These are phyloP conservation scores for Cytospora leucostoma DNA, from an alignment of 2,329 filamentous ascomycete genomes.

Conservation along the genomic window DNA sequence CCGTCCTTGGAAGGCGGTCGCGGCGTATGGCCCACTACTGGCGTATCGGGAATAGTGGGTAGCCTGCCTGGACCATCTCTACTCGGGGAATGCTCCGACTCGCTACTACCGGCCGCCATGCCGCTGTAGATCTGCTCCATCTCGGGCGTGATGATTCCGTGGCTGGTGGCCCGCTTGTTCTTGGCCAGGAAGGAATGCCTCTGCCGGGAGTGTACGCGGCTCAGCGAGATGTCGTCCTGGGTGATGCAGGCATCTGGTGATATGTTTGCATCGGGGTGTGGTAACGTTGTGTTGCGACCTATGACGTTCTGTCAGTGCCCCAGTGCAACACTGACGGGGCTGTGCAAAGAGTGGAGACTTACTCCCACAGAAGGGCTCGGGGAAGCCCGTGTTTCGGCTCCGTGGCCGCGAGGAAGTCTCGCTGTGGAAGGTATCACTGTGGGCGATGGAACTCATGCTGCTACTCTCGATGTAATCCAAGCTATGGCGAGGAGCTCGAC, in stretches of 20 bases:
- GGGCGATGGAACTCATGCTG: conserved; percentile 25
- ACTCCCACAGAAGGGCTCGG: conserved; percentile 52
- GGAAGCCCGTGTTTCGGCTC: conserved; percentile 51
- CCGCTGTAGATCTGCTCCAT: conserved; percentile 39
- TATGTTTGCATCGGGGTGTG: conserved; percentile 63
- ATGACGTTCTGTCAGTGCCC: neutral
- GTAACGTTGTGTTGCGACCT: conserved; percentile 61
- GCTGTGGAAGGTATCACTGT: conserved; percentile 25
- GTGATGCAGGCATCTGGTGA: conserved; percentile 58
- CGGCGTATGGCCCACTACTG: conserved; percentile 29
- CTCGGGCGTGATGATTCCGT: conserved; percentile 46
- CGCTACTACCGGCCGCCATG: conserved; percentile 31
- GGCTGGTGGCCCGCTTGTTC: conserved; percentile 49
- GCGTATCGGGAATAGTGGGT: conserved; percentile 24
- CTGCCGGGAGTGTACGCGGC: conserved; percentile 45
- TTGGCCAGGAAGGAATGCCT: conserved; percentile 50
- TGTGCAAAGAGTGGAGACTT: conserved; percentile 30
- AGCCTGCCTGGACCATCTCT: conserved; percentile 24
- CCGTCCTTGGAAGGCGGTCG: conserved; percentile 40
- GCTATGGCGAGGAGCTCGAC: conserved; percentile 20
- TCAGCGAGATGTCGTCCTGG: conserved; percentile 53
- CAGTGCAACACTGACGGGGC: neutral
- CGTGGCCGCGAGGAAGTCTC: conserved; percentile 29
- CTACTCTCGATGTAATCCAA: conserved; percentile 20
- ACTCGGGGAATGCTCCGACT: conserved; percentile 26